Evolutionary conservation across 805 yeast genomes (phyloP), one percentile per base, ranked within the genome.

Genomic region (Jamesozyma rosinii): DNA sequence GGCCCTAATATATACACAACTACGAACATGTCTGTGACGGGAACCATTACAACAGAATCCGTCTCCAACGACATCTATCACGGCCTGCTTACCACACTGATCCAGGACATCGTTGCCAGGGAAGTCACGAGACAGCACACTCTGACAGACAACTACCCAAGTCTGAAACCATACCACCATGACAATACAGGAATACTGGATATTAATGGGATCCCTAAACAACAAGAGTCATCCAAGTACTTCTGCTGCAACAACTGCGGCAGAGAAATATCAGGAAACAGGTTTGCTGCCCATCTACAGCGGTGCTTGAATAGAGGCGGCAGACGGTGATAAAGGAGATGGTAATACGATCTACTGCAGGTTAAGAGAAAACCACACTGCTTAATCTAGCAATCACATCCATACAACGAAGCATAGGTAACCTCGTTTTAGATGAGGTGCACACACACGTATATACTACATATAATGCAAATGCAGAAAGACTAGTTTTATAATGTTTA

Each of bases 231-330:
- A 4, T 57, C 66, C 13, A 54, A 53, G 22, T 87, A 88, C 61
- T 85, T 87, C 53, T 75, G 69, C 44, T 90, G 98, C 64, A 71
- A 73, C 4, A 82, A 83, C 51, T 90, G 98, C 63, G 79, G 77
- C 17, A 70, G 98, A 44, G 86, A 81, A 54, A 82, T 90, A 6
- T 90, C 95, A 0, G 95, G 95, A 1, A 82, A 85, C 32, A 69
- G 98, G 45, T 89, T 86, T 70, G 97, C 97, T 2, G 88, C 85
- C 35, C 98, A 90, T 64, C 72, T 90, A 26, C 94, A 88, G 58
- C 78, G 95, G 53, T 90, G 98, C 59, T 63, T 88, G 20, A 85
- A 86, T 36, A 83, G 96, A 11, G 73, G 84, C 45, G 68, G 70
- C 21, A 65, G 79, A 49, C 68, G 72, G 49, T 67, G 45, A 53